Conservation (phyloP, 1,139 yeast species). For the Spathaspora jeffriesii region DNA sequence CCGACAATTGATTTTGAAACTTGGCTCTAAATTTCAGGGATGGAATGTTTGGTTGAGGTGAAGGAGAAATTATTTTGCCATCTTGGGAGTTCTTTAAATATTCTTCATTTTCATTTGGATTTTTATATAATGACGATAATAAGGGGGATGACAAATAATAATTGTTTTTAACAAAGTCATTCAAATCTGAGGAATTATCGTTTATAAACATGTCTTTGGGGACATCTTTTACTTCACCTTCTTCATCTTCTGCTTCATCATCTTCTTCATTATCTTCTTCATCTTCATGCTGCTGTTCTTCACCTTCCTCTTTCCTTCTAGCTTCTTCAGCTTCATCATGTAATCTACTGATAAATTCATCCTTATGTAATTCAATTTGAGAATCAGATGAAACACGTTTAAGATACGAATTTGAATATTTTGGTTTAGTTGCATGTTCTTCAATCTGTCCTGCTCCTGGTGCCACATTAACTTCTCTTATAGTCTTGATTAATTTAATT, state of each 20-base stretch:
- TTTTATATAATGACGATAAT: constrained; percentile 23
- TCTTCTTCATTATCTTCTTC: neutral
- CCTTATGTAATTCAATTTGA: constrained; percentile 16
- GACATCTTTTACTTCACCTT: constrained; percentile 2
- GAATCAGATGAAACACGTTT: constrained; percentile 37
- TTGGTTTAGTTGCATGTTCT: constrained; percentile 29
- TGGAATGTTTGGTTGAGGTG: constrained; percentile 6
- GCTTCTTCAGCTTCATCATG: constrained; percentile 2
- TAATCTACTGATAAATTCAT: constrained; percentile 5
- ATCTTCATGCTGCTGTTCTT: too few species aligned
- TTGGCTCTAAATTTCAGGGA: constrained; percentile 10
- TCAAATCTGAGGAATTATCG: constrained; percentile 9
- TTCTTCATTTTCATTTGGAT: constrained; percentile 7
- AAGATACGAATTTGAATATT: constrained; percentile 40
- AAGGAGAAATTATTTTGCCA: constrained; percentile 5
- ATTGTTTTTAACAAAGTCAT: constrained; percentile 36
- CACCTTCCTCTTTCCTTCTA: neutral
- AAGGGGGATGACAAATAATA: constrained; percentile 42
- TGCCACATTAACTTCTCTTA: constrained; percentile 1
- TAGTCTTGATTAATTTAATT: constrained; percentile 40
- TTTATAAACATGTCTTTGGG: constrained; percentile 2
- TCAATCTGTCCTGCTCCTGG: constrained; percentile 14
- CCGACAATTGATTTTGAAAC: constrained; percentile 10
- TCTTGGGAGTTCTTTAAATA: constrained; percentile 8
- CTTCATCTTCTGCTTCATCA: constrained; percentile 1